These are phyloP conservation scores for Fusarium pseudocircinatum DNA, from an alignment of 2,329 filamentous ascomycete species.

Conservation along the genomic window DNA sequence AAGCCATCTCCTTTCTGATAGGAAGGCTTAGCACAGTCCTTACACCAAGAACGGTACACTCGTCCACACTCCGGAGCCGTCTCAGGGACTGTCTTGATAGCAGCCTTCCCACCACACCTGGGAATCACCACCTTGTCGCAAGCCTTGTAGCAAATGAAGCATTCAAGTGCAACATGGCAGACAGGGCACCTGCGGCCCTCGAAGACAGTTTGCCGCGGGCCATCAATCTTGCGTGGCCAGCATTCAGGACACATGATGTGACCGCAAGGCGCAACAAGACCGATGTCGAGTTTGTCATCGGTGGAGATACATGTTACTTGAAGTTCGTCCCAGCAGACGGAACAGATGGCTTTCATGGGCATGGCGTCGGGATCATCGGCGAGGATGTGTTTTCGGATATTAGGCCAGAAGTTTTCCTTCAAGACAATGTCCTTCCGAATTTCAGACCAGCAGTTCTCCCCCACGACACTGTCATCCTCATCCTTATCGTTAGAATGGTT, in stretches of 20 bases:
- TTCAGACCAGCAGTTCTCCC: no score
- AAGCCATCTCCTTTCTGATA: neutral
- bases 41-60: neutral
- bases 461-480: no score
- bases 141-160: neutral
- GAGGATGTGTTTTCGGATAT: neutral
- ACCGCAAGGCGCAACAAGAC: neutral
- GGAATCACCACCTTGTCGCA: neutral
- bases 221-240: neutral
- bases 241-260: constrained; percentile 8
- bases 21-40: neutral
- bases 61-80: neutral
- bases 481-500: no score
- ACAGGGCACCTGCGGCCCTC: neutral
- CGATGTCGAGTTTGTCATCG: neutral
- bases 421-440: no score
- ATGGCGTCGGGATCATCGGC: neutral
- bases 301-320: neutral
- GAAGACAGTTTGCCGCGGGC: neutral
- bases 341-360: neutral
- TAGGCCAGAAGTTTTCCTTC: neutral
- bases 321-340: neutral
- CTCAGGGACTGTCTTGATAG: neutral
- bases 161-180: neutral
- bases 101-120: neutral